Evolutionary conservation across 306 rosid genomes (phyloP), one percentile per base, ranked within the genome.

Genomic region (Astragalus glycyphyllos): DNA sequence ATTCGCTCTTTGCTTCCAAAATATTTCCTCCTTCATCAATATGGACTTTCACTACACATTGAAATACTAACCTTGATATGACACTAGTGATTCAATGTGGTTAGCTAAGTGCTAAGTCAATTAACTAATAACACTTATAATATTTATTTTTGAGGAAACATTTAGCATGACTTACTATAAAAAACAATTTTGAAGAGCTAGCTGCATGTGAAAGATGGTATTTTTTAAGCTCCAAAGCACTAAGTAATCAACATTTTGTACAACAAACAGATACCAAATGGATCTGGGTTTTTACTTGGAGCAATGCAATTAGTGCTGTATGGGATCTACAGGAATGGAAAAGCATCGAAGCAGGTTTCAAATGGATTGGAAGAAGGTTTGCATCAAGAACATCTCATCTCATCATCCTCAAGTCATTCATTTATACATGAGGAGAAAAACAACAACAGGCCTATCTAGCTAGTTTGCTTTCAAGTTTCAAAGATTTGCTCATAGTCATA

Each of bases 231-330:
- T 40, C 2, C 7, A 4, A 31, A 31, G 1, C 11, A 68, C 29
- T 41, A 7, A 55, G 20, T 5, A 23, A 51, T 55, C 3, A 8
- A 26, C 5, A 13, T 34, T 34, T 12, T 5, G 11, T 15, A 11
- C 32, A 77, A 61, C 31, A 0, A 41, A 77, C 58, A 81, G 82
- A 61, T 81, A 17, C 85, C 85, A 68, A 81, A 81, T 1, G 77
- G 82, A 1, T 41, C 44, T 16, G 85, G 82, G 51, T 77, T 77
- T 68, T 0, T 68, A 34, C 66, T 62, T 50, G 85, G 82, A 69
- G 73, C 56, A 0, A 14, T 72, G 11, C 85, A 81, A 37, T 40
- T 73, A 15, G 70, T 15, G 42, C 16, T 77, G n/a, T 68, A 77
- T 58, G 77, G 16, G 4, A 26, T 77, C 7, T 81, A 77, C 59